Evolutionary conservation across 2,329 filamentous ascomycete genomes (phyloP).

Genomic region (Pseudogymnoascus sp.): DNA sequence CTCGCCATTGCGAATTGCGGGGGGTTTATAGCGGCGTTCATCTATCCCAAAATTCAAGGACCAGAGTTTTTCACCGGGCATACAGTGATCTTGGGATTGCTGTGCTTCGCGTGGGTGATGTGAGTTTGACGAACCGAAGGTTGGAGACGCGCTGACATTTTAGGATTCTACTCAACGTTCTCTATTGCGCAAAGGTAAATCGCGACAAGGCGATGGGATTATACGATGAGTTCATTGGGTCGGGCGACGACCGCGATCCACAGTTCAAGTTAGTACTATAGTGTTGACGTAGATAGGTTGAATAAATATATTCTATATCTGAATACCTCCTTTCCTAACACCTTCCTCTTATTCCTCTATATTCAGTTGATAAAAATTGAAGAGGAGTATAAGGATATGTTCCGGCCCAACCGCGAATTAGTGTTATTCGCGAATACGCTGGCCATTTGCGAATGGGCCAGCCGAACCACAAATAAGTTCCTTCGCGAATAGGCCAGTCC

Average conservation of each 20-base stretch:
- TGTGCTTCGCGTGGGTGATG: conserved; percentile 57
- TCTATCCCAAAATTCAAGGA: conserved; percentile 31
- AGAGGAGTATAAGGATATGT: too few relatives aligned
- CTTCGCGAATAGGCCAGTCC: too few relatives aligned
- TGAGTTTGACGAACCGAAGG: conserved; percentile 34
- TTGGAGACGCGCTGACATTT: background rate
- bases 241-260: conserved; percentile 56
- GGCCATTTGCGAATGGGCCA: too few relatives aligned
- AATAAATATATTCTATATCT: too few relatives aligned
- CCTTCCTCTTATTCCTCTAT: too few relatives aligned
- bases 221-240: conserved; percentile 48
- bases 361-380: too few relatives aligned
- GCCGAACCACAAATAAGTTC: too few relatives aligned
- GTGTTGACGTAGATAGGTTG: conserved; percentile 9
- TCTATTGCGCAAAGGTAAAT: conserved; percentile 57
- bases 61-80: conserved; percentile 54
- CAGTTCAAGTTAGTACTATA: conserved; percentile 52
- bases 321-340: too few relatives aligned
- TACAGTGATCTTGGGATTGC: conserved; percentile 49
- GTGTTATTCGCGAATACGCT: too few relatives aligned
- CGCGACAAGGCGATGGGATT: conserved; percentile 52
- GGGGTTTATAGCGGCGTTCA: conserved; percentile 49
- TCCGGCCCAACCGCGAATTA: too few relatives aligned
- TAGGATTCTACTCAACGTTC: conserved; percentile 51
- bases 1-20: conserved; percentile 59